phyloP scores from a whole-genome alignment of 495 filamentous ascomycete genomes.

The Aspergillus avenaceus region DNA sequence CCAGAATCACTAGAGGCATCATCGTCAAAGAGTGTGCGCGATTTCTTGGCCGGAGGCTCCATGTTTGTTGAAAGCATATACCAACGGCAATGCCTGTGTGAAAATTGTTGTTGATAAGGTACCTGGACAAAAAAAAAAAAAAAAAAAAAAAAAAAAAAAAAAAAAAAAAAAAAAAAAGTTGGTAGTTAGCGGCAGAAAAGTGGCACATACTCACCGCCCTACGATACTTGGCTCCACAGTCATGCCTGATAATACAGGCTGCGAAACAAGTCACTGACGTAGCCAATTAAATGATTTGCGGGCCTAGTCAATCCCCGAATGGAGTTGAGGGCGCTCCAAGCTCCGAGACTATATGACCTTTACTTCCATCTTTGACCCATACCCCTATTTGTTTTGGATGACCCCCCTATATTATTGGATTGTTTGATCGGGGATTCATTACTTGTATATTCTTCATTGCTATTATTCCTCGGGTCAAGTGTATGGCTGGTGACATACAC shows the following conservation, averaged over 20 bases:
- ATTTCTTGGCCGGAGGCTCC: conserved; percentile 46
- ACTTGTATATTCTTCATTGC: conserved; percentile 4
- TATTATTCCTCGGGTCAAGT: conserved; percentile 23
- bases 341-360: conserved; percentile 10
- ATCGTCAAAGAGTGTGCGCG: conserved; percentile 44
- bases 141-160: conserved; percentile 38
- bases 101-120: background rate
- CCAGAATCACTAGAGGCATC: conserved; percentile 54
- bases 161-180: conserved; percentile 33
- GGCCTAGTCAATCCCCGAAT: conserved; percentile 10
- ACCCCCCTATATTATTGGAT: conserved; percentile 3
- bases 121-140: conserved; percentile 30
- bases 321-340: conserved; percentile 14
- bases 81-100: conserved; percentile 1
- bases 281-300: conserved; percentile 37
- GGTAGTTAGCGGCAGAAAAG: conserved; percentile 20
- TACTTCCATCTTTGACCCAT: conserved; percentile 12
- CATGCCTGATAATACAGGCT: conserved; percentile 20
- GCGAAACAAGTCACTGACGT: conserved; percentile 28
- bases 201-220: conserved; percentile 12
- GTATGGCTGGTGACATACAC: conserved; percentile 38
- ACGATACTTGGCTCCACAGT: background rate
- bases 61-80: conserved; percentile 17
- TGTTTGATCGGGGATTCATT: background rate
- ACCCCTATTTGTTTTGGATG: conserved; percentile 6